Evolutionary conservation across 331 rosid species (phyloP).

Genomic region (Pyracantha coccinea): DNA sequence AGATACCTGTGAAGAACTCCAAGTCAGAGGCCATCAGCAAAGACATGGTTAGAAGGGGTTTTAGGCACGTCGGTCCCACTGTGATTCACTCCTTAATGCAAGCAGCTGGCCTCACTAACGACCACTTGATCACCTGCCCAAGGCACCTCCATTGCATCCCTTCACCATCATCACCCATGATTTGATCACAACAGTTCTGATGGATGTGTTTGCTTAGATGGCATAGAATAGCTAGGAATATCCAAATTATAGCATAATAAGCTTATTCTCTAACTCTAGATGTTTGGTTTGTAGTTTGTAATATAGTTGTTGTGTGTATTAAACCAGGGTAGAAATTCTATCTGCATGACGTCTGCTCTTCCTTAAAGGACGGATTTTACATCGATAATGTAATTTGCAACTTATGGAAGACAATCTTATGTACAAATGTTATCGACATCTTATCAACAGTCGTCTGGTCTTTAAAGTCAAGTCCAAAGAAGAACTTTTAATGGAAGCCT

Average conservation of each 20-base stretch:
- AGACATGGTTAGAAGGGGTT: slow-evolving; percentile 24
- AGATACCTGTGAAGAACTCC: slow-evolving; percentile 32
- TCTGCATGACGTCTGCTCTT: neutral
- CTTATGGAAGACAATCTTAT: too few species aligned
- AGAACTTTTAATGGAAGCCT: neutral
- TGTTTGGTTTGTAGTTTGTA: neutral
- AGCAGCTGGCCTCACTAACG: slow-evolving; percentile 31
- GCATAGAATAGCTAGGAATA: neutral
- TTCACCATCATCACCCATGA: neutral
- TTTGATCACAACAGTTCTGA: neutral
- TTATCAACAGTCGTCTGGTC: too few species aligned
- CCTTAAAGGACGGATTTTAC: too few species aligned
- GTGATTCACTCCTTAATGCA: slow-evolving; percentile 30
- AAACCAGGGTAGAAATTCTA: accelerated
- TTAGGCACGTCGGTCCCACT: slow-evolving; percentile 30
- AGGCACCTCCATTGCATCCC: slow-evolving; percentile 17
- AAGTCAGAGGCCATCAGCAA: slow-evolving; percentile 31
- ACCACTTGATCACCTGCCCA: slow-evolving; percentile 30
- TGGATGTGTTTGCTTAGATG: neutral
- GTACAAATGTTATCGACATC: neutral
- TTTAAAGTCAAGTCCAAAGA: too few species aligned
- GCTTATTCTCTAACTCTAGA: neutral
- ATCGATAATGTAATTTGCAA: too few species aligned
- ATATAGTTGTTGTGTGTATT: neutral
- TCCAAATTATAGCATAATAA: neutral